Conservation (phyloP, 2,329 filamentous ascomycete species). For the Beauveria australis region DNA sequence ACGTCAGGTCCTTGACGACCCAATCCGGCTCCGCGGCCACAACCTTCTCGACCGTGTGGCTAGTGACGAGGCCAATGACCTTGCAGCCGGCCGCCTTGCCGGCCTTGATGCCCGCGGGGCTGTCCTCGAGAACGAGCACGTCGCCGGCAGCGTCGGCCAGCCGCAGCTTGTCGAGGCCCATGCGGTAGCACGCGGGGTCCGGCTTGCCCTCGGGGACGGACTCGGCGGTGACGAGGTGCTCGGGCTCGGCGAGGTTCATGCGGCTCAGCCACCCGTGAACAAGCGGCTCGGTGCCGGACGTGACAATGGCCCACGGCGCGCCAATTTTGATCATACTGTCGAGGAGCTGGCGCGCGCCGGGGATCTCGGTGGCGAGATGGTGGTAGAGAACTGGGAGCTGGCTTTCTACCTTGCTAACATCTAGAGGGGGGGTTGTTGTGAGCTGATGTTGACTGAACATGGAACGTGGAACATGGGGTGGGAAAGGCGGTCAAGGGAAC, state of each 20-base stretch:
- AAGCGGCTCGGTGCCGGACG: constrained; percentile 60
- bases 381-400: constrained; percentile 70
- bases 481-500: not conserved
- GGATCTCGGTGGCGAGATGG: constrained; percentile 73
- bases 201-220: constrained; percentile 70
- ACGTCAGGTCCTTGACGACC: constrained; percentile 72
- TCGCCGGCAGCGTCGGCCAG: constrained; percentile 37
- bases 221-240: constrained; percentile 65
- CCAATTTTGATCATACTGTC: constrained; percentile 51
- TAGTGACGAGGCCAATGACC: constrained; percentile 78
- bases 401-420: constrained; percentile 71
- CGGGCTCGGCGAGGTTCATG: constrained; percentile 55
- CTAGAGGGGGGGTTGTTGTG: constrained; percentile 32
- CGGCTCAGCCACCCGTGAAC: constrained; percentile 65
- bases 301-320: constrained; percentile 81
- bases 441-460: not conserved
- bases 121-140: constrained; percentile 79
- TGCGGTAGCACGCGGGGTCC: constrained; percentile 63
- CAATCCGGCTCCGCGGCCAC: constrained; percentile 74
- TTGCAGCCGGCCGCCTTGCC: constrained; percentile 81
- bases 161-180: constrained; percentile 56
- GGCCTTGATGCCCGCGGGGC: constrained; percentile 73
- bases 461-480: not conserved
- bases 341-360: constrained; percentile 68
- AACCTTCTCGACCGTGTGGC: constrained; percentile 67